Evolutionary conservation across 2,329 filamentous ascomycete genomes (phyloP).

Genomic region (Cadophora sp.): DNA sequence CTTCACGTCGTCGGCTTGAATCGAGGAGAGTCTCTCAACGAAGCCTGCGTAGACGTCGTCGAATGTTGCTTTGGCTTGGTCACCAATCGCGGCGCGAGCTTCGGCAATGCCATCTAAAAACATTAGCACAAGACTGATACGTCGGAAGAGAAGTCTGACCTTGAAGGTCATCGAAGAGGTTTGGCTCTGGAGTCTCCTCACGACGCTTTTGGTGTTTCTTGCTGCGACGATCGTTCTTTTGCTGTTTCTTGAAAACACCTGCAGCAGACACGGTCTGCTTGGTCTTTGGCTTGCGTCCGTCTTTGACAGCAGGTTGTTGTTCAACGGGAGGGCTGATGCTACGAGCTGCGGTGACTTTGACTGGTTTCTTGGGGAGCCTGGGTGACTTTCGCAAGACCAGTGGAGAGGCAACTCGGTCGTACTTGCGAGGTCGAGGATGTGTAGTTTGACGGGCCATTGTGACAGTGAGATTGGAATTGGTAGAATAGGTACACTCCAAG

Average conservation of each 20-base stretch:
- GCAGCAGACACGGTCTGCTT: constrained; percentile 32
- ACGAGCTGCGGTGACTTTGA: background rate
- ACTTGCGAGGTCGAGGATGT: constrained; percentile 1
- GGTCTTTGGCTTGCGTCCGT: constrained; percentile 2
- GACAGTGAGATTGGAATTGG: background rate
- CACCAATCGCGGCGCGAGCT: constrained; percentile 29
- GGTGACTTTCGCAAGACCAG: constrained; percentile 8
- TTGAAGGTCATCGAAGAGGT: constrained; percentile 27
- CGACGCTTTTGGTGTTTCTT: constrained; percentile 28
- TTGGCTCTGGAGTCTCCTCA: constrained; percentile 25
- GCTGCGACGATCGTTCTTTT: constrained; percentile 18
- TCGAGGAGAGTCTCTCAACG: constrained; percentile 17
- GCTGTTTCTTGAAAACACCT: constrained; percentile 34
- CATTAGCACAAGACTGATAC: constrained; percentile 10
- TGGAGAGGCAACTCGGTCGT: constrained; percentile 4
- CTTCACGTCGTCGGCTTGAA: constrained; percentile 19
- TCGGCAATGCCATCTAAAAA: constrained; percentile 34
- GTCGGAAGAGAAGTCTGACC: constrained; percentile 18
- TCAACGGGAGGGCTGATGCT: constrained; percentile 1
- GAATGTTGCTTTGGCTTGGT: constrained; percentile 27
- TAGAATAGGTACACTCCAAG: background rate
- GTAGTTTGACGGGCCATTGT: constrained; percentile 12
- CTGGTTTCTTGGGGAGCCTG: constrained; percentile 1
- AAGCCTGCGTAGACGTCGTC: constrained; percentile 28
- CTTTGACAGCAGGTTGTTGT: background rate